These are phyloP conservation scores for Metschnikowia corniflorae DNA, from an alignment of 805 yeast genomes.

Conservation along the genomic window DNA sequence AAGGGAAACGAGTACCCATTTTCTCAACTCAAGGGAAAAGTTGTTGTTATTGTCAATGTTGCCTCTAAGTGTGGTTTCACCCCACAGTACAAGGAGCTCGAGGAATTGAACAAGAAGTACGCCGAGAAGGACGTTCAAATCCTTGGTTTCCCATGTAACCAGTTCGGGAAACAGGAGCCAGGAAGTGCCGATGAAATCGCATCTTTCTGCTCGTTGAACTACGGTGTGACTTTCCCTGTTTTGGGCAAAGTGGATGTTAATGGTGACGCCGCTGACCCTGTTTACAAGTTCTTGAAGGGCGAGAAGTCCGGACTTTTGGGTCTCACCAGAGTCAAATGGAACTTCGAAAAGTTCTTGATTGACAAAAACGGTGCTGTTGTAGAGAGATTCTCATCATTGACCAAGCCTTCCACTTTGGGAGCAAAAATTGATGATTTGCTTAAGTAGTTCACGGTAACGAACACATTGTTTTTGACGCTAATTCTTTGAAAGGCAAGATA, in stretches of 20 bases:
- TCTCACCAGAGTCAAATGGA: conserved; percentile 42
- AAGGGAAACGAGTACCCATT: conserved; percentile 59
- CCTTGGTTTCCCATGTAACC: conserved; percentile 45
- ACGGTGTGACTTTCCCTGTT: conserved; percentile 89
- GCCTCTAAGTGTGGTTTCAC: conserved; percentile 67
- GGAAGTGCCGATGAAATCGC: conserved; percentile 56
- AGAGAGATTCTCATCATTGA: conserved; percentile 64
- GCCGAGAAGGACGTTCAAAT: conserved; percentile 34
- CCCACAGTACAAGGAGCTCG: conserved; percentile 41
- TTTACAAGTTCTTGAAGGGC: conserved; percentile 70
- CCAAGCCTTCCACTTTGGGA: conserved; percentile 34
- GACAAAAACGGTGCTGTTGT: conserved; percentile 41
- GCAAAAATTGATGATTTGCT: conserved; percentile 20
- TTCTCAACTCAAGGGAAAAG: conserved; percentile 66
- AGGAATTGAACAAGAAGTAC: conserved; percentile 40
- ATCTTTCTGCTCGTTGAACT: conserved; percentile 70
- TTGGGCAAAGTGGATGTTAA: conserved; percentile 86
- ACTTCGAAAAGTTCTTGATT: conserved; percentile 43
- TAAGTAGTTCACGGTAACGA: no score
- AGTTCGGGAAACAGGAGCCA: conserved; percentile 43
- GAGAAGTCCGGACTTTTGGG: conserved; percentile 48
- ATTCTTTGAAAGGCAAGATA: no score
- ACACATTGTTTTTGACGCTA: no score
- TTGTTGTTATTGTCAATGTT: conserved; percentile 78
- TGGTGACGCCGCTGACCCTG: conserved; percentile 77